phyloP scores from a whole-genome alignment of 768 basidiomycete genomes.

The Suillus discolor region DNA sequence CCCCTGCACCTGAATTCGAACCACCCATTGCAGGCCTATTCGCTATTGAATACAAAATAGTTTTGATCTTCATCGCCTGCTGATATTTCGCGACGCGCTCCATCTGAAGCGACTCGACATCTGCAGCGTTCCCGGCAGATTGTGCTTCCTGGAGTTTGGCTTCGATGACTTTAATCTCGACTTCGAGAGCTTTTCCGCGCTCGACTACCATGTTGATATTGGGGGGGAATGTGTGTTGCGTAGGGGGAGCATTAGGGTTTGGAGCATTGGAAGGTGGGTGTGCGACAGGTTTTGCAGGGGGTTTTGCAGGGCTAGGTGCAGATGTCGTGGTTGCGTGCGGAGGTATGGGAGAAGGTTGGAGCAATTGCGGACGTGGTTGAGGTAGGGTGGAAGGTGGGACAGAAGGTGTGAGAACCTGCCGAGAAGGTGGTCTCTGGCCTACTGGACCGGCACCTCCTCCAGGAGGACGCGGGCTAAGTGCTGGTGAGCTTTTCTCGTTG shows the following conservation, averaged over 20 bases:
- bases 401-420: constrained; percentile 5
- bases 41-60: constrained; percentile 9
- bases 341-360: constrained; percentile 17
- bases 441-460: constrained; percentile 4
- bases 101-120: constrained; percentile 18
- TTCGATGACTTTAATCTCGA: constrained; percentile 19
- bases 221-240: not conserved
- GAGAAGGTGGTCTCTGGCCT: constrained; percentile 6
- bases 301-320: constrained; percentile 20
- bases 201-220: constrained; percentile 25
- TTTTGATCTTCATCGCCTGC: constrained; percentile 16
- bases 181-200: constrained; percentile 20
- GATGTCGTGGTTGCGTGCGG: constrained; percentile 21
- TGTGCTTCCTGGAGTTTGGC: constrained; percentile 17
- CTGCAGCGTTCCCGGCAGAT: constrained; percentile 19
- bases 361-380: constrained; percentile 8
- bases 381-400: not conserved
- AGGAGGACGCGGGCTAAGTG: constrained; percentile 2
- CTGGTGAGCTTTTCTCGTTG: constrained; percentile 1
- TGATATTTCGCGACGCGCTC: constrained; percentile 10
- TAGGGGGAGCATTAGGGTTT: constrained; percentile 8
- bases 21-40: not conserved
- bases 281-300: constrained; percentile 26
- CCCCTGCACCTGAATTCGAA: not conserved
- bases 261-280: constrained; percentile 18